phyloP scores from a whole-genome alignment of 306 rosid species.

The Vigna radiata region DNA sequence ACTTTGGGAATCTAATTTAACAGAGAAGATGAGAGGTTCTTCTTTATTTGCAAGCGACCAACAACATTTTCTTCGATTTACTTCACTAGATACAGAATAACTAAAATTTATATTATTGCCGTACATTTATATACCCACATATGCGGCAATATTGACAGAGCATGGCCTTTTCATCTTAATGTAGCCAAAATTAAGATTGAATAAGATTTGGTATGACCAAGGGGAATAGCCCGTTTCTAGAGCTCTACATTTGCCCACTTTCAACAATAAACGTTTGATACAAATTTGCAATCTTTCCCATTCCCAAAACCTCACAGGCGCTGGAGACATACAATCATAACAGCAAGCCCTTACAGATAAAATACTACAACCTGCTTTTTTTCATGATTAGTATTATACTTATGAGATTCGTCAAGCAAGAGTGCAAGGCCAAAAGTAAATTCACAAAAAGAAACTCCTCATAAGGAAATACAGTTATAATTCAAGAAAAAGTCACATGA shows the following conservation, averaged over 20 bases:
- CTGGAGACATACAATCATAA: not conserved
- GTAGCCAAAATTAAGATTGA: not conserved
- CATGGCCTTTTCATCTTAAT: not conserved
- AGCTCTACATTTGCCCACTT: constrained; percentile 17
- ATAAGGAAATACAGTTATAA: constrained; percentile 7
- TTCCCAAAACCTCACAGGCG: not conserved
- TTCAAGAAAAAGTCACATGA: constrained; percentile 7
- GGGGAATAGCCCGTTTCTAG: not conserved
- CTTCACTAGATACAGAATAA: constrained; percentile 26
- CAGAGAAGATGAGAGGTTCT: not conserved
- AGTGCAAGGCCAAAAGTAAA: constrained; percentile 16
- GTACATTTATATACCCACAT: constrained; percentile 34
- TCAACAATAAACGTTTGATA: constrained; percentile 10
- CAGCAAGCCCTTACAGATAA: constrained; percentile 5
- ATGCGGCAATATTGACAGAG: constrained; percentile 7
- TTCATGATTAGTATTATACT: constrained; percentile 1
- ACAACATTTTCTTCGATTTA: constrained; percentile 7
- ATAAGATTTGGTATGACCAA: not conserved
- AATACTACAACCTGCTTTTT: not conserved
- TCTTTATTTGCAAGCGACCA: constrained; percentile 6
- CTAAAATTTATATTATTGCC: not conserved
- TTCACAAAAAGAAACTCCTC: constrained; percentile 23
- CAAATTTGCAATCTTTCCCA: constrained; percentile 20
- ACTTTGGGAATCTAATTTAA: not conserved
- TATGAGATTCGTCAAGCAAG: constrained; percentile 29